phyloP scores from a whole-genome alignment of 2,329 filamentous ascomycete genomes.

The Colletotrichum shisoi region DNA sequence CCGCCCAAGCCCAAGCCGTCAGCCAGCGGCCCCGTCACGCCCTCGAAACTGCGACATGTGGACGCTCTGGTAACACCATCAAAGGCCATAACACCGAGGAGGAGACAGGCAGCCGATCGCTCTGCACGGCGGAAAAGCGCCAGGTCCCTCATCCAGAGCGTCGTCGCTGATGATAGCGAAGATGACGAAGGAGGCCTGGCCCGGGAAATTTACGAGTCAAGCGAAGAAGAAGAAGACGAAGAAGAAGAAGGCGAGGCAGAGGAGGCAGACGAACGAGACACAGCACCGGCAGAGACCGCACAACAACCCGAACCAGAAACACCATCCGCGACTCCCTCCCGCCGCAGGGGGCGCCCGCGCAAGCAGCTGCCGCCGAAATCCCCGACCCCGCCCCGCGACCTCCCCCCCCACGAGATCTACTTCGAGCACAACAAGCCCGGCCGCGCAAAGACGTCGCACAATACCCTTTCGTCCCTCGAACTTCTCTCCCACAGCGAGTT shows the following conservation, averaged over 20 bases:
- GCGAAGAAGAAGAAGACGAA: conserved; percentile 55
- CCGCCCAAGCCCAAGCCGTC: conserved; percentile 48
- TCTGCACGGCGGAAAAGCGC: conserved; percentile 89
- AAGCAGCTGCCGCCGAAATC: conserved; percentile 61
- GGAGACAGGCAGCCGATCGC: conserved; percentile 76
- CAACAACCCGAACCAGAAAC: conserved; percentile 47
- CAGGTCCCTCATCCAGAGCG: conserved; percentile 75
- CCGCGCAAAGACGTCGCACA: conserved; percentile 82
- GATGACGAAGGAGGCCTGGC: conserved; percentile 72
- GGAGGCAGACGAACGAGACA: conserved; percentile 41
- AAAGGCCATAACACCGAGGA: conserved; percentile 65
- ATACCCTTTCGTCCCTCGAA: conserved; percentile 76
- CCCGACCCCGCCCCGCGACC: conserved; percentile 79
- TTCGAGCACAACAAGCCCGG: conserved; percentile 91
- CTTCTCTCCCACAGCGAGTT: conserved; percentile 93
- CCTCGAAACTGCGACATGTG: conserved; percentile 48
- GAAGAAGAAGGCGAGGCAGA: conserved; percentile 41
- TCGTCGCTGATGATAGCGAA: conserved; percentile 70
- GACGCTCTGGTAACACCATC: conserved; percentile 52
- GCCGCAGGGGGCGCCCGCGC: conserved; percentile 49
- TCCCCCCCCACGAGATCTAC: conserved; percentile 89
- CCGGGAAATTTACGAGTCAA: conserved; percentile 70
- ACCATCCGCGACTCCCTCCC: conserved; percentile 61
- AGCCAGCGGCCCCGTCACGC: conserved; percentile 49
- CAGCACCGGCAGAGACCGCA: conserved; percentile 45